These are phyloP conservation scores for Picochlorum sp. DNA, from an alignment of 139 green algal species.

Conservation along the genomic window DNA sequence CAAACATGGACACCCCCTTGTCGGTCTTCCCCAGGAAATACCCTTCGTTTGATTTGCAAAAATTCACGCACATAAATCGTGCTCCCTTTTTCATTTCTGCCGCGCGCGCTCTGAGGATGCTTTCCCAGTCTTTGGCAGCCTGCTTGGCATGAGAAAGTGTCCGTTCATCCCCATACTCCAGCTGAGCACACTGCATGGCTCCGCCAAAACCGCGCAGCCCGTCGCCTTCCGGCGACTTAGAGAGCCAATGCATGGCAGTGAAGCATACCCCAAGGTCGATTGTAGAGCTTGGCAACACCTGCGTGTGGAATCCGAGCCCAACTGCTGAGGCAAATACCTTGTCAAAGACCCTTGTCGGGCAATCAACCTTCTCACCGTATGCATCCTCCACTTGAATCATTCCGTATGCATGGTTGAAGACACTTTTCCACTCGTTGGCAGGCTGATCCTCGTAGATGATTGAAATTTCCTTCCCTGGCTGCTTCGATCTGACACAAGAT, in stretches of 20 bases:
- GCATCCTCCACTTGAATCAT: conserved; percentile 1
- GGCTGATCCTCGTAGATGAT: conserved; percentile 2
- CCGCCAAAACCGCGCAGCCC: neutral
- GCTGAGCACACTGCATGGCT: conserved; percentile 1
- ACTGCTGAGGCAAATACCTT: neutral
- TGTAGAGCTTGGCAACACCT: neutral
- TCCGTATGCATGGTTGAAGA: neutral
- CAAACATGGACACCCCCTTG: conserved; percentile 1
- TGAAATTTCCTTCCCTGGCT: neutral
- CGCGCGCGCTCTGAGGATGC: neutral
- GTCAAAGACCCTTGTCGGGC: neutral
- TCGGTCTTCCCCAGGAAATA: neutral
- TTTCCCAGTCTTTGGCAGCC: neutral
- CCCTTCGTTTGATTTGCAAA: conserved; percentile 2
- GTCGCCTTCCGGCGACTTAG: neutral
- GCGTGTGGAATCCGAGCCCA: neutral
- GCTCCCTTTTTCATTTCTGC: conserved; percentile 1
- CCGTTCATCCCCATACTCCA: neutral
- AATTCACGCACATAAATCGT: neutral
- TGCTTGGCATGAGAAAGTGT: neutral
- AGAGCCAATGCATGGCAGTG: conserved; percentile 2
- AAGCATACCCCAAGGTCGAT: neutral
- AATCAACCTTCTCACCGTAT: neutral
- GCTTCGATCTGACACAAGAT: neutral
- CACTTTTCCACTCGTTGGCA: neutral